phyloP scores from a whole-genome alignment of 2,329 filamentous ascomycete genomes.

The Fonsecaea pugnacius region DNA sequence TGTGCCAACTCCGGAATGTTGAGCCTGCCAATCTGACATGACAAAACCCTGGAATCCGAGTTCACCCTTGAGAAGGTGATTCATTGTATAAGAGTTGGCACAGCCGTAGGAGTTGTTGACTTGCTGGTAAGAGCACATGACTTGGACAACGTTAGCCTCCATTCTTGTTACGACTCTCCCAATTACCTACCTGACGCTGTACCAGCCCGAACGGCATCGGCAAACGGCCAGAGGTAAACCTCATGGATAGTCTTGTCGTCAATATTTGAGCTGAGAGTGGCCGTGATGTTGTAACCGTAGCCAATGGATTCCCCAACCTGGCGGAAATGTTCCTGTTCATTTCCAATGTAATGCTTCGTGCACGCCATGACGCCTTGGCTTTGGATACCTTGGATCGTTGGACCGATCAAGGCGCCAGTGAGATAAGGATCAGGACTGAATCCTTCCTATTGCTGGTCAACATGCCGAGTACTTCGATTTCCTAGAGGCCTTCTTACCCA shows the following conservation, averaged over 20 bases:
- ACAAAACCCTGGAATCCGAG: constrained; percentile 77
- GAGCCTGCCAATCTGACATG: constrained; percentile 75
- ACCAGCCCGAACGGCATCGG: constrained; percentile 68
- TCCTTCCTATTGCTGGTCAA: constrained; percentile 43
- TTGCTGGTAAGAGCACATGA: constrained; percentile 75
- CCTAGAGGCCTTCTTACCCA: constrained; percentile 56
- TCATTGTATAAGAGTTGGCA: constrained; percentile 65
- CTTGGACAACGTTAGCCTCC: constrained; percentile 4
- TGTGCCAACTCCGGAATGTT: constrained; percentile 70
- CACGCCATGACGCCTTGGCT: constrained; percentile 80
- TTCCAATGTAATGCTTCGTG: constrained; percentile 75
- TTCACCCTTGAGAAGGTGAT: constrained; percentile 69
- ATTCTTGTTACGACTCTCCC: neutral
- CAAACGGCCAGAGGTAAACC: constrained; percentile 67
- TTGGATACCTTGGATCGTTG: constrained; percentile 80
- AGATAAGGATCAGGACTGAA: constrained; percentile 76
- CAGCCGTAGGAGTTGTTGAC: constrained; percentile 72
- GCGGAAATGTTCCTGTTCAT: constrained; percentile 76
- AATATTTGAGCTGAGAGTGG: constrained; percentile 64
- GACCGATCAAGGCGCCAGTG: constrained; percentile 71
- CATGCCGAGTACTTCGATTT: neutral
- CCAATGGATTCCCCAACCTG: constrained; percentile 62
- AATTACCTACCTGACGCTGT: constrained; percentile 57
- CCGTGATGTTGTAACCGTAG: constrained; percentile 66
- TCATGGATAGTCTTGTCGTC: constrained; percentile 69